Evolutionary conservation across 805 yeast species (phyloP).

Genomic region (Cyberlindnera samutprakarnensis): DNA sequence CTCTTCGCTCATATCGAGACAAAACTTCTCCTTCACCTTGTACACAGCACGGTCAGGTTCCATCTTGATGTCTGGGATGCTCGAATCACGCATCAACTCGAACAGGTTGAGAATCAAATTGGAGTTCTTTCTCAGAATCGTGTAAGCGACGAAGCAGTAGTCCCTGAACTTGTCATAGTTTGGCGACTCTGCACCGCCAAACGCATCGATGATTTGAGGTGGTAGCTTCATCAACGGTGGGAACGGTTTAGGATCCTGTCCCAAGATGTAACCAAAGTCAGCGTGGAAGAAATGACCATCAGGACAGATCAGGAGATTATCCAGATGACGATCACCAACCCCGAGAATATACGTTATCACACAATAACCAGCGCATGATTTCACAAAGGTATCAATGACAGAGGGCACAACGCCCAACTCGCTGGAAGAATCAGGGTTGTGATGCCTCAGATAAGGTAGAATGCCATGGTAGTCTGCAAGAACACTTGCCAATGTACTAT

Average conservation of each 20-base stretch:
- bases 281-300: conserved; percentile 95
- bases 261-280: conserved; percentile 93
- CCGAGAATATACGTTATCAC: conserved; percentile 92
- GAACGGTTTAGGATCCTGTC: conserved; percentile 96
- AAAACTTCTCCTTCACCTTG: conserved; percentile 90
- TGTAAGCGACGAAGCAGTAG: conserved; percentile 91
- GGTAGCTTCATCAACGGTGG: conserved; percentile 98
- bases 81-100: conserved; percentile 89
- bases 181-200: conserved; percentile 88
- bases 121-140: conserved; percentile 82
- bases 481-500: conserved; percentile 79
- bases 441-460: conserved; percentile 56
- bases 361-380: conserved; percentile 96
- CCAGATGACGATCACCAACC: conserved; percentile 96
- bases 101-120: conserved; percentile 84
- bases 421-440: conserved; percentile 46
- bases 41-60: conserved; percentile 84
- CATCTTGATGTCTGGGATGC: conserved; percentile 79
- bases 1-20: conserved; percentile 88
- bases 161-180: conserved; percentile 83
- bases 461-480: conserved; percentile 71
- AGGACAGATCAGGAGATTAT: conserved; percentile 72
- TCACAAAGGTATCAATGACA: conserved; percentile 89
- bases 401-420: conserved; percentile 32
- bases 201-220: conserved; percentile 93